A percentile compares a stretch with the other conserved stretches of the same genome.
These are phyloP conservation scores for Coniochaeta hoffmannii DNA, from an alignment of 2,329 filamentous ascomycete genomes.

Conservation along the genomic window DNA sequence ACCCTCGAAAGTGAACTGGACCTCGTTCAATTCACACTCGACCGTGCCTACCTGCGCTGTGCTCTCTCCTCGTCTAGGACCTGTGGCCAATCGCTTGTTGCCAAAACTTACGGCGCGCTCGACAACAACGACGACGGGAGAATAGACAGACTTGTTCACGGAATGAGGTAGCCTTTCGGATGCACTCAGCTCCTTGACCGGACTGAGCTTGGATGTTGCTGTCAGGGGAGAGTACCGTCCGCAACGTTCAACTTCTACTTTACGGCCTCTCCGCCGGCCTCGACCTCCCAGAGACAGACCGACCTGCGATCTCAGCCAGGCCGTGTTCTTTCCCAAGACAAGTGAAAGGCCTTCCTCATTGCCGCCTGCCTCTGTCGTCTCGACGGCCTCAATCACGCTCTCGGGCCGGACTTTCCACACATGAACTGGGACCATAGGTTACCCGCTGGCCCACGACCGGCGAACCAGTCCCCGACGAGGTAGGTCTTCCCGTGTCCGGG, in stretches of 20 bases:
- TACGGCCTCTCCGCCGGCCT: background rate
- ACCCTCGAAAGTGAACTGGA: background rate
- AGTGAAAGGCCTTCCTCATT: background rate
- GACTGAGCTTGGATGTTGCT: slow-evolving; percentile 37
- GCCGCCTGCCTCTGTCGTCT: slow-evolving; percentile 9
- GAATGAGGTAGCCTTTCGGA: slow-evolving; percentile 52
- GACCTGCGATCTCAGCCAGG: background rate
- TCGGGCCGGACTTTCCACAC: slow-evolving; percentile 16
- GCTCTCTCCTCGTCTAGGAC: background rate
- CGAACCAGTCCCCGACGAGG: slow-evolving; percentile 49
- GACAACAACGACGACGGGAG: slow-evolving; percentile 10
- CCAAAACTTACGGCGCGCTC: slow-evolving; percentile 15
- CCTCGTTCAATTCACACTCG: background rate
- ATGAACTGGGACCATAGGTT: slow-evolving; percentile 49
- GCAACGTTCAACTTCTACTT: background rate
- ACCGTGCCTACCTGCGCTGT: background rate
- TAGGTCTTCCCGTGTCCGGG: slow-evolving; percentile 30
- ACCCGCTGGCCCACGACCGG: slow-evolving; percentile 53
- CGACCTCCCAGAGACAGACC: background rate
- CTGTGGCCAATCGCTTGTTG: slow-evolving; percentile 2
- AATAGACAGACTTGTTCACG: slow-evolving; percentile 19
- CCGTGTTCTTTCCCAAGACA: background rate
- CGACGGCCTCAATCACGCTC: slow-evolving; percentile 6
- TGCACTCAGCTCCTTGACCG: slow-evolving; percentile 53
- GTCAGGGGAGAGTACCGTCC: slow-evolving; percentile 3